Conservation (phyloP, 257 asterid species). For the Solanum commersonii region DNA sequence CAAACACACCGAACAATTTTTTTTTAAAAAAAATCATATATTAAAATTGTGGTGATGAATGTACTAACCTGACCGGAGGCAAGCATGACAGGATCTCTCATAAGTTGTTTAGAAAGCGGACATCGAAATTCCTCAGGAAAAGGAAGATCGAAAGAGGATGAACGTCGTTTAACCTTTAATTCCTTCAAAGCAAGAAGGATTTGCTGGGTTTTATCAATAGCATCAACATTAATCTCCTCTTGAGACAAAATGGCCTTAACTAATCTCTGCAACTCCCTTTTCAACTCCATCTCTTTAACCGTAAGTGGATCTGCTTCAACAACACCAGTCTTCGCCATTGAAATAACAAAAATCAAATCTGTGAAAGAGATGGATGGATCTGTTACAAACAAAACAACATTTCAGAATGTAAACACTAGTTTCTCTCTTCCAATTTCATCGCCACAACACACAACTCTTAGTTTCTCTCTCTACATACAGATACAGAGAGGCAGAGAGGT, state of each 20-base stretch:
- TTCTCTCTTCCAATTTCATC: neutral
- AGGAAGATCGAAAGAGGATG: slow-evolving; percentile 12
- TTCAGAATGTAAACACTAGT: neutral
- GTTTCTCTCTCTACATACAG: neutral
- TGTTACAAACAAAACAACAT: neutral
- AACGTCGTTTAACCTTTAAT: slow-evolving; percentile 32
- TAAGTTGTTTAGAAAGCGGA: slow-evolving; percentile 72
- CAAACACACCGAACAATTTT: neutral
- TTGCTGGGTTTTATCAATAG: slow-evolving; percentile 54
- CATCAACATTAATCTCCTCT: slow-evolving; percentile 44
- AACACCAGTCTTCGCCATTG: slow-evolving; percentile 80
- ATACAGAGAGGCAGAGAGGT: neutral
- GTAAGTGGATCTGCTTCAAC: slow-evolving; percentile 39
- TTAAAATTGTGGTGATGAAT: neutral
- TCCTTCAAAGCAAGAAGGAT: slow-evolving; percentile 47
- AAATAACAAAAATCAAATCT: neutral
- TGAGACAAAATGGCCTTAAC: slow-evolving; percentile 55
- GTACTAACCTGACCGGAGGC: slow-evolving; percentile 74
- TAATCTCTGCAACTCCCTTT: slow-evolving; percentile 57
- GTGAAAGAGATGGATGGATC: neutral
- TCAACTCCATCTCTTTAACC: slow-evolving; percentile 49
- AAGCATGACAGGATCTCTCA: slow-evolving; percentile 88
- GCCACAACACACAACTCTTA: neutral
- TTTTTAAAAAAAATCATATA: too few species aligned
- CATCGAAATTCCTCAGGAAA: slow-evolving; percentile 84